Evolutionary conservation across 441 rosid species (phyloP).

Genomic region (Erodium moschatum): DNA sequence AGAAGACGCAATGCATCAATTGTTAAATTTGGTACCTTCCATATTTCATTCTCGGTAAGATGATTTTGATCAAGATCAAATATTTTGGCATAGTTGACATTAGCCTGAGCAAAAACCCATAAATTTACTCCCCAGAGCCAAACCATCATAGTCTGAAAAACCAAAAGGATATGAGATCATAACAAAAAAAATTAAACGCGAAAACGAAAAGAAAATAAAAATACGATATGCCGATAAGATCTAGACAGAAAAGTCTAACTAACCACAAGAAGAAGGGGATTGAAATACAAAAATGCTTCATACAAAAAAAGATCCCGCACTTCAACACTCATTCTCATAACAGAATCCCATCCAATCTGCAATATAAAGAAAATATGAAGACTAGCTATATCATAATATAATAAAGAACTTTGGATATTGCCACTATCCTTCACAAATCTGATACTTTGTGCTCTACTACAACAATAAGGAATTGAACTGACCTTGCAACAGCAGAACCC

Average conservation of each 20-base stretch:
- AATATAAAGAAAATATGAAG: conserved; percentile 13
- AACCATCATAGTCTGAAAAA: conserved; percentile 74
- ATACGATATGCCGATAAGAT: neutral
- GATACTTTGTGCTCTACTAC: conserved; percentile 6
- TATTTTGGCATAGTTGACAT: conserved; percentile 54
- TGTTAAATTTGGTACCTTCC: conserved; percentile 58
- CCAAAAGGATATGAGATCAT: conserved; percentile 17
- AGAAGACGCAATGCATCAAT: too few species aligned
- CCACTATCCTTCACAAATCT: conserved; percentile 5
- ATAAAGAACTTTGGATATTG: conserved; percentile 1
- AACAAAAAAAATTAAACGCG: neutral
- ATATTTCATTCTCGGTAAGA: conserved; percentile 79
- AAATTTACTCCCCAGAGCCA: conserved; percentile 96
- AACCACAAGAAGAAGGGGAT: conserved; percentile 97
- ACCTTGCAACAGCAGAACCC: conserved; percentile 92
- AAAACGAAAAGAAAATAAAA: conserved; percentile 7
- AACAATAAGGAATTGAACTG: conserved; percentile 19
- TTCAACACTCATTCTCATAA: conserved; percentile 83
- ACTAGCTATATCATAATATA: conserved; percentile 11
- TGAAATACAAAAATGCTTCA: conserved; percentile 85
- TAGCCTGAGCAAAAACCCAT: conserved; percentile 79
- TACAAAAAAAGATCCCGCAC: conserved; percentile 77
- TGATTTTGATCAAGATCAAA: conserved; percentile 78
- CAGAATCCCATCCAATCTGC: conserved; percentile 92
- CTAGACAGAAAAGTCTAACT: conserved; percentile 23